Conservation (phyloP, 352 stramenopile species). For the Globisporangium carolinianum region DNA sequence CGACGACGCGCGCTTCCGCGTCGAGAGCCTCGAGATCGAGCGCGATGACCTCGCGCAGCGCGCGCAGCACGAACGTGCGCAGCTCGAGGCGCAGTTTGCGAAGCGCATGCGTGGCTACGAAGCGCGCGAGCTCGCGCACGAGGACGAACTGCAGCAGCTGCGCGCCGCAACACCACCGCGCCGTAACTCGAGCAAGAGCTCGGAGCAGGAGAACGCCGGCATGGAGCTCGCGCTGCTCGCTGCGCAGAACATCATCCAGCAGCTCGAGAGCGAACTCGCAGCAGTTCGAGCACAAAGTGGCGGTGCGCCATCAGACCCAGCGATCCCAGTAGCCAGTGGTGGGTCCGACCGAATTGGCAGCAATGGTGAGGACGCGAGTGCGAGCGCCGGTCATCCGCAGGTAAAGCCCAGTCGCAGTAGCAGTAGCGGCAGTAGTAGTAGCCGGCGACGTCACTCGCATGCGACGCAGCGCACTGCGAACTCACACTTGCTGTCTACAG, state of each 20-base stretch:
- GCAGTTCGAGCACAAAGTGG: constrained; percentile 1
- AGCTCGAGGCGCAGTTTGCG: constrained; percentile 20
- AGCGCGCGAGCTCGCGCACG: constrained; percentile 11
- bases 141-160: constrained; percentile 16
- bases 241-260: constrained; percentile 32
- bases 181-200: constrained; percentile 13
- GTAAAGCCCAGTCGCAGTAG: constrained; percentile 25
- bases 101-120: constrained; percentile 10
- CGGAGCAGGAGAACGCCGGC: constrained; percentile 22
- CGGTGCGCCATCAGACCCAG: constrained; percentile 18
- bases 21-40: constrained; percentile 11
- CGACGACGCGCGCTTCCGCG: background rate
- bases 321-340: too few relatives aligned
- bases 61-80: constrained; percentile 10
- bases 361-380: too few relatives aligned
- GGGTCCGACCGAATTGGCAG: too few relatives aligned
- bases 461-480: constrained; percentile 17
- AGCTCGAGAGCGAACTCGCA: constrained; percentile 30
- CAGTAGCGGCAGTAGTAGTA: background rate
- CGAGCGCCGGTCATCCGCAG: constrained; percentile 10
- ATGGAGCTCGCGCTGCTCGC: constrained; percentile 21
- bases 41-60: constrained; percentile 8
- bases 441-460: constrained; percentile 25
- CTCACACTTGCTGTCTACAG: constrained; percentile 17
- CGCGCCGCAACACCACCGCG: background rate